Evolutionary conservation across 768 basidiomycete genomes (phyloP).

Genomic region (Pisolithus orientalis): DNA sequence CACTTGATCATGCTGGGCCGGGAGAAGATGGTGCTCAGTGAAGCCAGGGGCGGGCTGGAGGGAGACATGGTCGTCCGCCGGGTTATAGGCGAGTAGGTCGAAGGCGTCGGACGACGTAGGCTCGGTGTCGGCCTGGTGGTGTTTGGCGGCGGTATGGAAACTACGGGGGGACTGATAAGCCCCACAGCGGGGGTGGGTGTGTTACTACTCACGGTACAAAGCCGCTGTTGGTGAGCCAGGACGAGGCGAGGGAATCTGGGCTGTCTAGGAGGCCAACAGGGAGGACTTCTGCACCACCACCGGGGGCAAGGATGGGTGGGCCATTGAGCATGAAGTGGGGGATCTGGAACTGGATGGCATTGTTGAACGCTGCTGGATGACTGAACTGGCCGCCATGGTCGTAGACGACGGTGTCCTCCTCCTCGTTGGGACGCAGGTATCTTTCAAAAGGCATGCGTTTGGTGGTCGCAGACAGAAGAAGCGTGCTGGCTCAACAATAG

Average conservation of each 20-base stretch:
- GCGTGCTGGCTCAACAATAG: not conserved
- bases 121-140: not conserved
- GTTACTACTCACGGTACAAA: slow-evolving; percentile 26
- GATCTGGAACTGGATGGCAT: slow-evolving; percentile 48
- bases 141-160: slow-evolving; percentile 18
- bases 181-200: not conserved
- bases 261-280: slow-evolving; percentile 36
- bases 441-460: slow-evolving; percentile 36
- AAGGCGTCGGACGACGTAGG: no score
- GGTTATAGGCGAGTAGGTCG: no score
- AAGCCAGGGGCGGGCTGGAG: no score
- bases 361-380: slow-evolving; percentile 10
- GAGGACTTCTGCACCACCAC: slow-evolving; percentile 72
- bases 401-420: not conserved
- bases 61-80: no score
- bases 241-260: slow-evolving; percentile 25
- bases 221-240: slow-evolving; percentile 49
- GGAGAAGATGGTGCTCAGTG: not conserved
- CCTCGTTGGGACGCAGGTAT: slow-evolving; percentile 29
- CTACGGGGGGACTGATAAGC: slow-evolving; percentile 14
- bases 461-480: not conserved
- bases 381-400: slow-evolving; percentile 6
- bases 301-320: slow-evolving; percentile 56
- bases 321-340: slow-evolving; percentile 58
- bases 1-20: slow-evolving; percentile 1